Evolutionary conservation across 2,329 filamentous ascomycete genomes (phyloP), one percentile per base, ranked within the genome.

Genomic region (Xylaria sp.): DNA sequence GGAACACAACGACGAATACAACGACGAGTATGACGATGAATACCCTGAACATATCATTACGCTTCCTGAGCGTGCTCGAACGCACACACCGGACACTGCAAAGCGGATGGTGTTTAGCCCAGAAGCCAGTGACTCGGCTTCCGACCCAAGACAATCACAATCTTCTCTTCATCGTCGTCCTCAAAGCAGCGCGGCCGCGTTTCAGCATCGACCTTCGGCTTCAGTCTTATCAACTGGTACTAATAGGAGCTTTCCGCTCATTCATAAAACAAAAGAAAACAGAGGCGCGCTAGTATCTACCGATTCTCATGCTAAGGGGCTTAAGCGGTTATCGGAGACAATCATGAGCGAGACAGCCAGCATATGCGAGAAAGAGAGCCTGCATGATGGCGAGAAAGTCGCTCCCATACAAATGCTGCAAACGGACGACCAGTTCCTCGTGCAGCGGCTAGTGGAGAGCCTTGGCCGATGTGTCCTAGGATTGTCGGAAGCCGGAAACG

Each of bases 401-500:
- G 82, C 78, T 62, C 84, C 82, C 65, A 86, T 85, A 44, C 82
- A 85, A 54, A 79, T 80, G 63, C 80, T 89, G 6, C 78, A 81
- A 34, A 83, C 81, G 59, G 88, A 90, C 41, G 89, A 91, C 74
- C 88, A 88, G 75, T 81, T 85, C 50, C 81, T 90, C 2, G 86
- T 91, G 0, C 87, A 91, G 77, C 82, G 85, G 61, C 81, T 90
- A 1, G 87, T 91, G 28, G 88, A 85, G 1, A 87, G 85, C 72
- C 80, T 91, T 0, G 88, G 89, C 15, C 84, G 85, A 72, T 91
- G 89, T 67, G 87, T 91, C 1, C 77, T 90, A 9, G 87, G 84
- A 37, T 74, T 91, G 70, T 83, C 86, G 67, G 84, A 91, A 80
- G 80, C 84, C 61, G 83, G 87, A 72, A 81, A 82, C 72, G 81